A percentile compares a stretch with the other conserved stretches of the same genome.
Evolutionary conservation across 768 basidiomycete genomes (phyloP).

Genomic region (Pisolithus orientalis): DNA sequence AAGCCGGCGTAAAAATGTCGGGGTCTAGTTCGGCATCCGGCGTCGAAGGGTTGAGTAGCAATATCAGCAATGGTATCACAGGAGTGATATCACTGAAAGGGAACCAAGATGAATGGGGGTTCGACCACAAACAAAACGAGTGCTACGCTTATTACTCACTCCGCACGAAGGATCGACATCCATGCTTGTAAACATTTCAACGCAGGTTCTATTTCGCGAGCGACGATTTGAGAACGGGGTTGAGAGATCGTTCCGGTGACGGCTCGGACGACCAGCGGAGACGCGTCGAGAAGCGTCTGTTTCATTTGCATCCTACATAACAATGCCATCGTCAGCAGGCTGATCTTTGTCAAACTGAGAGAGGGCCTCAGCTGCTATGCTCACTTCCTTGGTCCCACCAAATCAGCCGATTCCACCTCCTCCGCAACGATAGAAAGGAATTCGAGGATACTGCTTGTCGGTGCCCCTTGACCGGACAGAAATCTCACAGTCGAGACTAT

Average conservation of each 20-base stretch:
- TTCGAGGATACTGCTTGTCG: slow-evolving; percentile 58
- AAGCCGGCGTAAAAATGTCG: slow-evolving; percentile 55
- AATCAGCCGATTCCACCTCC: slow-evolving; percentile 70
- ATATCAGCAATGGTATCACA: slow-evolving; percentile 59
- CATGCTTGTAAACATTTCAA: slow-evolving; percentile 80
- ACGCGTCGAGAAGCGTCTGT: slow-evolving; percentile 59
- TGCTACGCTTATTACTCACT: slow-evolving; percentile 38
- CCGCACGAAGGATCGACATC: slow-evolving; percentile 63
- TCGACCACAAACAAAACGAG: not conserved
- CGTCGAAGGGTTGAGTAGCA: slow-evolving; percentile 30
- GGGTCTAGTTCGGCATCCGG: slow-evolving; percentile 35
- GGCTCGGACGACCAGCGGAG: slow-evolving; percentile 65
- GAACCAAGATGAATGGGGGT: not conserved
- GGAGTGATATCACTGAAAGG: slow-evolving; percentile 57
- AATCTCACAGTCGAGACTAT: slow-evolving; percentile 56
- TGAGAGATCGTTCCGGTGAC: slow-evolving; percentile 52
- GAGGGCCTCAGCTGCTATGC: slow-evolving; percentile 17
- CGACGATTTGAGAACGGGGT: slow-evolving; percentile 25
- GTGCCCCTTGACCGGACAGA: slow-evolving; percentile 54
- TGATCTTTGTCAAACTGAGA: no score
- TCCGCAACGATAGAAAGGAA: slow-evolving; percentile 82
- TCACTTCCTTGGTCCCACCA: slow-evolving; percentile 68
- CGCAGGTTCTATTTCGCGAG: slow-evolving; percentile 56
- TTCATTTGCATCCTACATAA: slow-evolving; percentile 51
- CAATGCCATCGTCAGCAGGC: slow-evolving; percentile 4